Conservation (phyloP, 1,139 yeast genomes). For the Hansenula sp. region DNA sequence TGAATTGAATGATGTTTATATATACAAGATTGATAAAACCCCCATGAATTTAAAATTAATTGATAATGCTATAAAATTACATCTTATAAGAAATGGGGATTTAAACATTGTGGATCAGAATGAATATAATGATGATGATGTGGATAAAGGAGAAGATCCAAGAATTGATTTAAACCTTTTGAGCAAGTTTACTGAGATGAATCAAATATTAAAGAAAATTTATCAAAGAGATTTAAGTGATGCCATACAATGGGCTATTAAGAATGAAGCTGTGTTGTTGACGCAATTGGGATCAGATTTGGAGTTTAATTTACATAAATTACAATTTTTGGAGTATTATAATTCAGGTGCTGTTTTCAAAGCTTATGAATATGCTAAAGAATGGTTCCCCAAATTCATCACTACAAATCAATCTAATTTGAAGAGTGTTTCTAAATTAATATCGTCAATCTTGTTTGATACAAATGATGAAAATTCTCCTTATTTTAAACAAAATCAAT, state of each 20-base stretch:
- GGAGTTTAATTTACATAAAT: conserved; percentile 61
- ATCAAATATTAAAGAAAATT: conserved; percentile 15
- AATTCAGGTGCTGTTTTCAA: conserved; percentile 3
- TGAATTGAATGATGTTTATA: conserved; percentile 32
- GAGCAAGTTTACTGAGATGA: conserved; percentile 17
- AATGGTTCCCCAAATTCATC: conserved; percentile 13
- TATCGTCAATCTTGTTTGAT: conserved; percentile 43
- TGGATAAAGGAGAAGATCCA: conserved; percentile 1
- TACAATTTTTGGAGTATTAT: conserved; percentile 37
- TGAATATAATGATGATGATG: neutral
- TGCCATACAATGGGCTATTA: conserved; percentile 21
- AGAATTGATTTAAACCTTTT: conserved; percentile 8
- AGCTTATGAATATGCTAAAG: conserved; percentile 14
- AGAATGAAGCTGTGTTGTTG: conserved; percentile 11
- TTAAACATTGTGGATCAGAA: conserved; percentile 15
- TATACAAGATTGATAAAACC: conserved; percentile 28
- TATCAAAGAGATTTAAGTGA: conserved; percentile 11
- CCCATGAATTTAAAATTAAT: conserved; percentile 11
- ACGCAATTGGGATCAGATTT: conserved; percentile 33
- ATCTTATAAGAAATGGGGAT: conserved; percentile 30
- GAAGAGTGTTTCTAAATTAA: conserved; percentile 48
- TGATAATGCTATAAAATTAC: conserved; percentile 28
- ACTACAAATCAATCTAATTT: conserved; percentile 12
- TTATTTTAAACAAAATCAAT: conserved; percentile 26
- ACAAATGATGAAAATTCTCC: conserved; percentile 35